phyloP scores from a whole-genome alignment of 768 basidiomycete species.

The Mycena floridula region DNA sequence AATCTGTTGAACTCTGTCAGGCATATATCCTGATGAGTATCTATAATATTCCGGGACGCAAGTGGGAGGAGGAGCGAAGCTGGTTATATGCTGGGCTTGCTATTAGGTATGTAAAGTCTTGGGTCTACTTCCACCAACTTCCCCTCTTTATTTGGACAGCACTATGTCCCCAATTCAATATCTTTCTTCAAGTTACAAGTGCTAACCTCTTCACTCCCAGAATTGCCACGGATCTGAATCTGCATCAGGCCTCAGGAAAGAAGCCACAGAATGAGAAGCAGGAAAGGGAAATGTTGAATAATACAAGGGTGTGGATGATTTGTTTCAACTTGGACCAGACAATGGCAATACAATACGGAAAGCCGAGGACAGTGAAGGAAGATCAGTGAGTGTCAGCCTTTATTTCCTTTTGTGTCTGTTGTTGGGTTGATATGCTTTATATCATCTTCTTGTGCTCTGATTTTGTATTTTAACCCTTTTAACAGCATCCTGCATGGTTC shows the following conservation, averaged over 20 bases:
- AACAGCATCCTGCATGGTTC: conserved; percentile 61
- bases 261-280: conserved; percentile 69
- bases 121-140: too few species aligned
- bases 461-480: background rate
- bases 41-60: conserved; percentile 70
- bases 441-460: background rate
- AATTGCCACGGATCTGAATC: conserved; percentile 85
- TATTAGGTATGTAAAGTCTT: conserved; percentile 68
- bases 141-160: too few species aligned
- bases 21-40: conserved; percentile 87
- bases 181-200: background rate
- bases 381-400: conserved; percentile 54
- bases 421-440: too few species aligned
- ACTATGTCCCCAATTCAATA: conserved; percentile 5
- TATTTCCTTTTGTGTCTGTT: too few species aligned
- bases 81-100: conserved; percentile 89
- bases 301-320: conserved; percentile 84
- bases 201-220: conserved; percentile 26
- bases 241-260: conserved; percentile 59
- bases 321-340: conserved; percentile 88
- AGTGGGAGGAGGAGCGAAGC: conserved; percentile 88
- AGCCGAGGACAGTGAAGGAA: conserved; percentile 83
- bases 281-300: conserved; percentile 80
- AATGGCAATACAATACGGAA: conserved; percentile 83
- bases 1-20: conserved; percentile 84